These are phyloP conservation scores for Thraustochytrium striatum DNA, from an alignment of 352 stramenopile species.

Conservation along the genomic window DNA sequence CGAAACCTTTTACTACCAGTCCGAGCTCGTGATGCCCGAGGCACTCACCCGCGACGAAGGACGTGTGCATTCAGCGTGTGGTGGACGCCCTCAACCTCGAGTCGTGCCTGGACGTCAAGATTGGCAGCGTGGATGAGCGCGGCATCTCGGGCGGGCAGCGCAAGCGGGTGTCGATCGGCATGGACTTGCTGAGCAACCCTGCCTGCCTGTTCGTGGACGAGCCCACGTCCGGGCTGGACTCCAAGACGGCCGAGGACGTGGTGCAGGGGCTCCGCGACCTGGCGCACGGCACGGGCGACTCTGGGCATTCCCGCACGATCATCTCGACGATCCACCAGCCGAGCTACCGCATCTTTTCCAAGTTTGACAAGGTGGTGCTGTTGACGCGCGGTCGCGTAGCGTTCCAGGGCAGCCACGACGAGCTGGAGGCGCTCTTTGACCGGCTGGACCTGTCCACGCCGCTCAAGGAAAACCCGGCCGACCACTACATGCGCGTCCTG, in stretches of 20 bases:
- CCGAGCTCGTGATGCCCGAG: slow-evolving; percentile 64
- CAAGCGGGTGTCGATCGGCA: slow-evolving; percentile 74
- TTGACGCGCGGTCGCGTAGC: slow-evolving; percentile 49
- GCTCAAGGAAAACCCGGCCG: slow-evolving; percentile 27
- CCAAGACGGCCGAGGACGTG: slow-evolving; percentile 47
- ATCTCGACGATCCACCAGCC: slow-evolving; percentile 69
- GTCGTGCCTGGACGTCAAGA: slow-evolving; percentile 62
- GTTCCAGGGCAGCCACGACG: neutral
- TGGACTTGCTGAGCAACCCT: slow-evolving; percentile 70
- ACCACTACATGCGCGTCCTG: slow-evolving; percentile 36
- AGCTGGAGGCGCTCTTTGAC: slow-evolving; percentile 28
- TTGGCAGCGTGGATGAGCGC: slow-evolving; percentile 59
- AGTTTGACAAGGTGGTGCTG: slow-evolving; percentile 65
- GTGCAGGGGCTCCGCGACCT: slow-evolving; percentile 14
- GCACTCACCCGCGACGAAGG: neutral
- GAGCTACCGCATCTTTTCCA: slow-evolving; percentile 62
- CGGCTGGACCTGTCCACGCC: slow-evolving; percentile 7
- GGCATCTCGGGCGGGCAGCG: slow-evolving; percentile 69
- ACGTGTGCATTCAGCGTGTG: slow-evolving; percentile 51
- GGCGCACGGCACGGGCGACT: neutral
- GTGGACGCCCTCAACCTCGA: slow-evolving; percentile 64
- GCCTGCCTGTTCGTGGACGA: slow-evolving; percentile 77
- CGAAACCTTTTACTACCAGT: slow-evolving; percentile 77
- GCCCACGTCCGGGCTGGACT: slow-evolving; percentile 63
- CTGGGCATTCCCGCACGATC: slow-evolving; percentile 56